Conservation (phyloP, 2,329 filamentous ascomycete genomes). For the Sclerotinia sclerotiorum region DNA sequence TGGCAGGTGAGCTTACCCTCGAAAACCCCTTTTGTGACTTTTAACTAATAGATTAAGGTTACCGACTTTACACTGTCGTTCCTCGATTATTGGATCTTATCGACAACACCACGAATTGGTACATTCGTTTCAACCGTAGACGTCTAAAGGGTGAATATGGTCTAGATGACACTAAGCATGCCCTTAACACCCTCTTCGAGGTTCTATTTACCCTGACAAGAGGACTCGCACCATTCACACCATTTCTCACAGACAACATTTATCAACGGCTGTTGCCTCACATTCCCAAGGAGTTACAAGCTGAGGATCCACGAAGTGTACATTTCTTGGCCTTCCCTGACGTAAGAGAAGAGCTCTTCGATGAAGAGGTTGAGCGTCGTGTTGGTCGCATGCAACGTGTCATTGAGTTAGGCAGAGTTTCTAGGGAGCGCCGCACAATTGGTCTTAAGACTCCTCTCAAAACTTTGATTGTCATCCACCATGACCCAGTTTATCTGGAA, state of each 20-base stretch:
- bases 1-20: constrained; percentile 62
- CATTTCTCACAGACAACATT: constrained; percentile 93
- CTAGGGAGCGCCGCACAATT: constrained; percentile 79
- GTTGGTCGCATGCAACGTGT: constrained; percentile 93
- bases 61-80: constrained; percentile 87
- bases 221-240: constrained; percentile 89
- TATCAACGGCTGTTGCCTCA: constrained; percentile 80
- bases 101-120: constrained; percentile 98
- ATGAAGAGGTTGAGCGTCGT: constrained; percentile 79
- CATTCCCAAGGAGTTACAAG: constrained; percentile 70
- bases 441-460: constrained; percentile 90
- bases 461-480: constrained; percentile 84
- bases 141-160: constrained; percentile 89
- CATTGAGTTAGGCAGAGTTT: constrained; percentile 85
- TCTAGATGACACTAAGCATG: constrained; percentile 81
- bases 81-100: constrained; percentile 80
- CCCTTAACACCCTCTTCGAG: constrained; percentile 91
- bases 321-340: constrained; percentile 92
- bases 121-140: constrained; percentile 91
- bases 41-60: constrained; percentile 45
- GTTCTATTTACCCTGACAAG: constrained; percentile 86
- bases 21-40: not conserved
- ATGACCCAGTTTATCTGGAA: constrained; percentile 77
- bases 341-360: constrained; percentile 84
- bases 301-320: constrained; percentile 77